phyloP scores from a whole-genome alignment of 1,284 basidiomycete species.

The Fomitopsis schrenkii region DNA sequence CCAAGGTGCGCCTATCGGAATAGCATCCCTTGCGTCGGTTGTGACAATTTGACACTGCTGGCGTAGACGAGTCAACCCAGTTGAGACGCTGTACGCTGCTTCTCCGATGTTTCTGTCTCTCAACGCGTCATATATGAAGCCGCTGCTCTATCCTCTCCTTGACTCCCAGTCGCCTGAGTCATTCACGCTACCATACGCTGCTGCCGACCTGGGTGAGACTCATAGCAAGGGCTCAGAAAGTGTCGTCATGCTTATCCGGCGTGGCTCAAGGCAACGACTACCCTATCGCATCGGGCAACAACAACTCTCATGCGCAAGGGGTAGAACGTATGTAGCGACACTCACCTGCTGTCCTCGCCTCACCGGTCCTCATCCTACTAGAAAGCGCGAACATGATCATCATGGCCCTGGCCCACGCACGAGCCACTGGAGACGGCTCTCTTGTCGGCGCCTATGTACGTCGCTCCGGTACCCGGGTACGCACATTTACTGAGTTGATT shows the following conservation, averaged over 20 bases:
- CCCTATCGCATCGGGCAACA: slow-evolving; percentile 14
- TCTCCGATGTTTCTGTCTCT: slow-evolving; percentile 44
- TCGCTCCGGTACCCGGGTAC: neutral
- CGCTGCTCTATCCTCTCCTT: slow-evolving; percentile 42
- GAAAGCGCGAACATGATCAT: slow-evolving; percentile 71
- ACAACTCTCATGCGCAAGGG: neutral
- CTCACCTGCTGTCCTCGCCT: too few species aligned
- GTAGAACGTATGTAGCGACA: slow-evolving; percentile 25
- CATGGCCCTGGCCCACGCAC: slow-evolving; percentile 64
- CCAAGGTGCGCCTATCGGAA: neutral
- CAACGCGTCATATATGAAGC: slow-evolving; percentile 36
- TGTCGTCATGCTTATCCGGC: neutral
- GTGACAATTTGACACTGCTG: slow-evolving; percentile 6
- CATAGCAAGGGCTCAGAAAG: neutral
- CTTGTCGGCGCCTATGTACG: slow-evolving; percentile 49
- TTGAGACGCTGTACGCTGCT: slow-evolving; percentile 44
- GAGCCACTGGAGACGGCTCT: slow-evolving; percentile 50
- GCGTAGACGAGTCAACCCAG: slow-evolving; percentile 33
- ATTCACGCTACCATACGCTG: slow-evolving; percentile 29
- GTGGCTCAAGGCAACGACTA: slow-evolving; percentile 9
- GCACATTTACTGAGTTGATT: neutral
- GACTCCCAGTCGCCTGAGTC: slow-evolving; percentile 32
- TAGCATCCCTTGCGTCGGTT: neutral
- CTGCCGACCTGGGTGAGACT: slow-evolving; percentile 36
- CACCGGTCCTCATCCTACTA: too few species aligned